These are phyloP conservation scores for Kockovaella imperatae DNA, from an alignment of 768 basidiomycete genomes.

Conservation along the genomic window DNA sequence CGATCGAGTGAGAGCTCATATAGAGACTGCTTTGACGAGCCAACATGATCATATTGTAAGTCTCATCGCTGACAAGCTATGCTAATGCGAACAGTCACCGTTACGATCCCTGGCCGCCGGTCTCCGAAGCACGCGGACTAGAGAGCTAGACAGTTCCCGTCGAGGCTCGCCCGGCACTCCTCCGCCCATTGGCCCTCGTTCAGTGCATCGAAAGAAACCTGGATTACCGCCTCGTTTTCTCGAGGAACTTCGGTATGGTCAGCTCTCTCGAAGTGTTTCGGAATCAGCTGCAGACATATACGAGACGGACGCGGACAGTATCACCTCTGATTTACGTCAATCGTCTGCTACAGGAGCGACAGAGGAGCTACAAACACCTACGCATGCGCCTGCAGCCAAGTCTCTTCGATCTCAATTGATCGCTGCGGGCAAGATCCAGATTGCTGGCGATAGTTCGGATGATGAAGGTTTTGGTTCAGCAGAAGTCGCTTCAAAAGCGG, in stretches of 20 bases:
- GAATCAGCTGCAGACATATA: conserved; percentile 27
- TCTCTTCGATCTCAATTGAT: conserved; percentile 18
- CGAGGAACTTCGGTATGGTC: conserved; percentile 37
- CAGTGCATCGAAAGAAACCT: conserved; percentile 25
- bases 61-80: neutral
- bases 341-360: conserved; percentile 54
- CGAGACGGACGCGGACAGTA: conserved; percentile 13
- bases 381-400: conserved; percentile 19
- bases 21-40: conserved; percentile 72
- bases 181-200: conserved; percentile 37
- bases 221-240: conserved; percentile 40
- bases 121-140: conserved; percentile 29
- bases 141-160: conserved; percentile 20
- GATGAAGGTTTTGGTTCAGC: neutral
- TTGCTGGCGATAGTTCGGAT: conserved; percentile 5
- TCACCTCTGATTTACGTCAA: conserved; percentile 49
- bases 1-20: conserved; percentile 63
- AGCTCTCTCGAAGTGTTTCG: conserved; percentile 34
- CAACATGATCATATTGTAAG: conserved; percentile 50
- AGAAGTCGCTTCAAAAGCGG: no score
- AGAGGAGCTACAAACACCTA: conserved; percentile 31
- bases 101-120: conserved; percentile 8
- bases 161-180: conserved; percentile 16
- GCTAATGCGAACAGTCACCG: conserved; percentile 25
- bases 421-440: conserved; percentile 10